phyloP scores from a whole-genome alignment of 2,329 filamentous ascomycete genomes.

The Exophiala mesophila region DNA sequence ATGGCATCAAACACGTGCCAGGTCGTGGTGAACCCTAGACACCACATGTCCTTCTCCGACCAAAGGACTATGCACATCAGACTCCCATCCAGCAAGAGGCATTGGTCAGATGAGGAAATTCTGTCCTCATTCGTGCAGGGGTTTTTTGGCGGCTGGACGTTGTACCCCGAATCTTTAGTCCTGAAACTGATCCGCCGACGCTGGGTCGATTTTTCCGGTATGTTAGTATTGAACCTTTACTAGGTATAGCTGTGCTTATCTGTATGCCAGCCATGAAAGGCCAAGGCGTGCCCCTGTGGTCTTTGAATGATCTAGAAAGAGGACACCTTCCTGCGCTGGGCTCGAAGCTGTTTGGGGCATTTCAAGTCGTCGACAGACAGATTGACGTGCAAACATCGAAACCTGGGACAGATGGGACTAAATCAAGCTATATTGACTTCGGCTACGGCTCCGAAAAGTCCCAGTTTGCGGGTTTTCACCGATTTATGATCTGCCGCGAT shows the following conservation, averaged over 20 bases:
- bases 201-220: constrained; percentile 5
- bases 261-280: too few relatives aligned
- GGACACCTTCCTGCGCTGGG: background rate
- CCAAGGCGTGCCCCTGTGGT: constrained; percentile 4
- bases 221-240: background rate
- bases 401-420: background rate
- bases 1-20: constrained; percentile 1
- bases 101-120: constrained; percentile 9
- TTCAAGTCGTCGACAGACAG: constrained; percentile 8
- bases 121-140: constrained; percentile 6
- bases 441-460: constrained; percentile 9
- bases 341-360: constrained; percentile 8
- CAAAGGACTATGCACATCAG: constrained; percentile 1
- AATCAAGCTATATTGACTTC: constrained; percentile 7
- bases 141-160: constrained; percentile 13
- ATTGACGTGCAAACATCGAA: background rate
- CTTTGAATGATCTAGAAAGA: background rate
- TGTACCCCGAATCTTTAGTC: constrained; percentile 3
- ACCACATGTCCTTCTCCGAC: background rate
- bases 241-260: too few relatives aligned
- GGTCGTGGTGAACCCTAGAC: constrained; percentile 4
- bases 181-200: constrained; percentile 1
- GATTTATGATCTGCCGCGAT: constrained; percentile 3
- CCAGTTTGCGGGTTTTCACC: constrained; percentile 7
- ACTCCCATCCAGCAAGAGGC: constrained; percentile 1